Evolutionary conservation across 441 rosid genomes (phyloP), one percentile per base, ranked within the genome.

Genomic region (Populus hybrid): DNA sequence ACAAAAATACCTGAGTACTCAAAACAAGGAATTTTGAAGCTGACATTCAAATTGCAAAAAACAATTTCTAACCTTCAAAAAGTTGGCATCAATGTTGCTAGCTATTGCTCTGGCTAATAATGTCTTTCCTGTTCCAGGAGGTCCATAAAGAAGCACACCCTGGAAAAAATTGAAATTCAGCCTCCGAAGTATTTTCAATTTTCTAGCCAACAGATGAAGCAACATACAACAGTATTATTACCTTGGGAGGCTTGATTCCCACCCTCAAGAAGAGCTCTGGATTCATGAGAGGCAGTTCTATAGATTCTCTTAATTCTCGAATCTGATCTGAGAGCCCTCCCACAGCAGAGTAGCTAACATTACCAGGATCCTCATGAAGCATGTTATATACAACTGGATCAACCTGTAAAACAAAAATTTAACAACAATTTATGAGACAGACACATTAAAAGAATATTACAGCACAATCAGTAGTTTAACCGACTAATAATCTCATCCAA

Each of bases 181-280:
- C n/a, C 24, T 4, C 36, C 14, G 0, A 36, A 36, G 28, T 7
- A 23, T 35, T 28, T 34, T 28, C 3, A 5, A 50, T 7, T 18
- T 72, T 61, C 8, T 32, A 46, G 42, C 30, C 23, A 26, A 21
- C 23, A n/a, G 10, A 10, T 18, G 26, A 18, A 73, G n/a, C 10
- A 32, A 59, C 12, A 73, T 46, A 26, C 24, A 57, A 16, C 24
- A 30, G 46, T 8, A 75, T 74, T 42, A 70, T 77, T 76, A 91
- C 98, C 98, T 94, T 96, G 24, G 99, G 99, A 69, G 99, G 99
- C 81, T 96, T 94, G 67, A 96, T 96, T 67, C 99, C 99, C 59
- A 96, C 98, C 82, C 99, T 87, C 34, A 96, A 81, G 86, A 94
- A 96, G 77, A 96, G 96, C 78, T 96, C 98, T 23, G 99, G 99